Conservation (phyloP, 2,329 filamentous ascomycete genomes). For the Mycosphaerelloides madeirae region DNA sequence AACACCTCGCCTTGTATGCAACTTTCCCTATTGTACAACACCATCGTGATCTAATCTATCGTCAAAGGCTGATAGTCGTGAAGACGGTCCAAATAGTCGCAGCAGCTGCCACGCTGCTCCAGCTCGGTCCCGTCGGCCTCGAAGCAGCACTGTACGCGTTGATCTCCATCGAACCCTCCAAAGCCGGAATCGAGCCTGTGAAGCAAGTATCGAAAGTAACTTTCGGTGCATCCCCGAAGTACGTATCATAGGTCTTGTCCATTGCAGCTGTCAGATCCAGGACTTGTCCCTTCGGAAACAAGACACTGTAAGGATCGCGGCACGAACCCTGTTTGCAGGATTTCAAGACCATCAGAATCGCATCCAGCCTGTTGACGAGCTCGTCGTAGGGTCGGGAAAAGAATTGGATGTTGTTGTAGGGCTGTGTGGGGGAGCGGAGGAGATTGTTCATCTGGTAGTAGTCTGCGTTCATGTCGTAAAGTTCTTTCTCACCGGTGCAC, state of each 20-base stretch:
- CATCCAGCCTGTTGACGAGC: constrained; percentile 27
- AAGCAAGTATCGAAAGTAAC: constrained; percentile 51
- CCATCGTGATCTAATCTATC: no score
- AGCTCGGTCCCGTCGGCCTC: not conserved
- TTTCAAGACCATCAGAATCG: constrained; percentile 32
- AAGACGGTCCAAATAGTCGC: no score
- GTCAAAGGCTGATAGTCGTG: no score
- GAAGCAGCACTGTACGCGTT: constrained; percentile 1
- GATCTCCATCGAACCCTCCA: constrained; percentile 45
- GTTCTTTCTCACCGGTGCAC: constrained; percentile 61
- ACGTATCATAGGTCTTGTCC: constrained; percentile 16
- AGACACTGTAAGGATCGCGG: constrained; percentile 18
- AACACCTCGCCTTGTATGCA: no score
- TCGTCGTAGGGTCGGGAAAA: constrained; percentile 17
- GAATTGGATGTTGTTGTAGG: constrained; percentile 6
- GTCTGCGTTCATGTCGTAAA: constrained; percentile 49
- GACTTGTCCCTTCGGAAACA: constrained; percentile 22
- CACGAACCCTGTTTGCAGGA: constrained; percentile 30
- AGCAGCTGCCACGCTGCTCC: no score
- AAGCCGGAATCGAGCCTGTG: constrained; percentile 50
- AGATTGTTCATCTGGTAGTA: constrained; percentile 19
- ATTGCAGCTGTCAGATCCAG: constrained; percentile 16
- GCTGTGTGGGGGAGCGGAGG: constrained; percentile 27
- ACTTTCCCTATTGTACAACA: no score
- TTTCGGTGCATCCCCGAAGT: constrained; percentile 35